Evolutionary conservation across 176 grass and related monocot genomes (phyloP).

Genomic region (Saccharum spontaneum): DNA sequence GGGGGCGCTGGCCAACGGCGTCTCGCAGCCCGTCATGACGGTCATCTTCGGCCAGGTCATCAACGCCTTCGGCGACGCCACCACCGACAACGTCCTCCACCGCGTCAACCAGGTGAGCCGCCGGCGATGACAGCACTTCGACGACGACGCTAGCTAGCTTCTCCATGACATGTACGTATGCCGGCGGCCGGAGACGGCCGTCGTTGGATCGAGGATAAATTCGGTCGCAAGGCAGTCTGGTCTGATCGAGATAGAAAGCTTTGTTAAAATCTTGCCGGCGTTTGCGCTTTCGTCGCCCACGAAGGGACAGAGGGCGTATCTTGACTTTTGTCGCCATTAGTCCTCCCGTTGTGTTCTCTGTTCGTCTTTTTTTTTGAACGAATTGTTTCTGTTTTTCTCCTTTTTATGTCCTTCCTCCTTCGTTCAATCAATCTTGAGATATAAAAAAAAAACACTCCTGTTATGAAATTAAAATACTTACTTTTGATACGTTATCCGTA

Average conservation of each 20-base stretch:
- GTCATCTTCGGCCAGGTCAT: constrained; percentile 61
- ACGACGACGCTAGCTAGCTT: neutral
- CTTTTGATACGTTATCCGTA: neutral
- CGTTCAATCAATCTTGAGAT: too few relatives aligned
- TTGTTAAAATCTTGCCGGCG: neutral
- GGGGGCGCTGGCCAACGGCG: constrained; percentile 53
- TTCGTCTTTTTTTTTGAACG: neutral
- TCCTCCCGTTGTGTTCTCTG: neutral
- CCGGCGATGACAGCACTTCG: too few relatives aligned
- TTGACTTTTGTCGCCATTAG: constrained; percentile 19
- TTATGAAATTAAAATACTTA: neutral
- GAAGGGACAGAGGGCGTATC: constrained; percentile 5
- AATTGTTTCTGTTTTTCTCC: neutral
- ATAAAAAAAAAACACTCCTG: too few relatives aligned
- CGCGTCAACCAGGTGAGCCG: constrained; percentile 56
- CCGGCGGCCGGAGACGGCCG: too few relatives aligned
- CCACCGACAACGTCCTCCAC: constrained; percentile 27
- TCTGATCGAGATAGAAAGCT: neutral
- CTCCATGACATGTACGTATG: neutral
- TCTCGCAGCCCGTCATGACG: constrained; percentile 62
- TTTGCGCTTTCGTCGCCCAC: neutral
- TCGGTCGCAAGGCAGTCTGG: neutral
- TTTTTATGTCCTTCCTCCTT: neutral
- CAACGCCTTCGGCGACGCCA: constrained; percentile 56
- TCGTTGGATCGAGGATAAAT: neutral